Base-by-base conservation (phyloP, 148 eudicot genomes). In the Pharnaceum exiguum region DNA sequence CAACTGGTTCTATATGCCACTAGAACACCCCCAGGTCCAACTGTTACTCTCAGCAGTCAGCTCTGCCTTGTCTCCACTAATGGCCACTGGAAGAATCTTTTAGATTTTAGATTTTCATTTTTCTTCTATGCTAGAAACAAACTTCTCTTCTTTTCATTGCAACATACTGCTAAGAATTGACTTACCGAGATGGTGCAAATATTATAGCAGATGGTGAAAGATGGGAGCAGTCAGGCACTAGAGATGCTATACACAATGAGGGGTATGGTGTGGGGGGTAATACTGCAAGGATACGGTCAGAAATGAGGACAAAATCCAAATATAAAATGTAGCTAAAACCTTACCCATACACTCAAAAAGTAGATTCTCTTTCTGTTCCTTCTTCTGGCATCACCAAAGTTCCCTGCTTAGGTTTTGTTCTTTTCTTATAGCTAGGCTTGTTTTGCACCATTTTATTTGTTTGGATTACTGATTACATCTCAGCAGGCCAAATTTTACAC, bases 331-430 rank as follows among this genome's bases (percentile, higher is more conserved):
- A 15, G 6, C n/a, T n/a, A n/a, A n/a, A n/a, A n/a, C n/a, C n/a
- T n/a, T n/a, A 33, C 32, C 30, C 47, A 19, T 26, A 35, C 55
- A 48, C 36, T n/a, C 19, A 25, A 46, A 65, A 65, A 65, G 69
- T 36, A 65, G 69, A 65, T 65, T 65, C 69, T 49, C 56, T 61
- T 37, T 61, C 37, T 17, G 48, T 24, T 31, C 8, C 29, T 22
- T 35, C 22, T 51, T 42, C 67, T 37, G 50, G 29, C 40, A 39
- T 62, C 66, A 50, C 57, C 28, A 62, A 37, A 10, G 7, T 33
- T 21, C 25, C 2, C 17, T 7, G 17, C 32, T 51, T 15, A 27
- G 25, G 28, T 43, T 28, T 39, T 59, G 29, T 45, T 46, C 45
- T 16, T n/a, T n/a, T n/a, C n/a, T n/a, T n/a, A n/a, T n/a, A n/a